Evolutionary conservation across 1,139 yeast genomes (phyloP).

Genomic region (Blastobotrys apis): DNA sequence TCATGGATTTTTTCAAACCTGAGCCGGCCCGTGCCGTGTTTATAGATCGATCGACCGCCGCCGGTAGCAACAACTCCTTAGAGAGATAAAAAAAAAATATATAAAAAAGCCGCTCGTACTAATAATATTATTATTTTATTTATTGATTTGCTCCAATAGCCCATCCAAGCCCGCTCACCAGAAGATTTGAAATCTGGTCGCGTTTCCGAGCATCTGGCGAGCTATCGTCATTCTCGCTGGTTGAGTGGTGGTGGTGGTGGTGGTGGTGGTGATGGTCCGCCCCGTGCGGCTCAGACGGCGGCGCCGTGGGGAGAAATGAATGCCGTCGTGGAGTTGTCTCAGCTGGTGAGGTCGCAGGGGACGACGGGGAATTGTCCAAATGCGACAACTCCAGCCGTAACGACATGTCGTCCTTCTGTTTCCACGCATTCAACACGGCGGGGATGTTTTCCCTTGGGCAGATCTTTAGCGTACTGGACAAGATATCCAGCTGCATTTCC

Average conservation of each 20-base stretch:
- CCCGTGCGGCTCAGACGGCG: neutral
- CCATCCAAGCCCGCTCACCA: slow-evolving; percentile 62
- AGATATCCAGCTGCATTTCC: slow-evolving; percentile 43
- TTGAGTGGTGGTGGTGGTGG: too few species aligned
- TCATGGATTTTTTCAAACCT: neutral
- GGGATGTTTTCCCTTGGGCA: slow-evolving; percentile 35
- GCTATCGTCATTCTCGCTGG: too few species aligned
- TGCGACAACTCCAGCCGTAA: neutral
- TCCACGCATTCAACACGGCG: slow-evolving; percentile 35
- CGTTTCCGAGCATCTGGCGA: slow-evolving; percentile 33
- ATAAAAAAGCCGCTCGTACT: too few species aligned
- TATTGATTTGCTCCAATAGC: slow-evolving; percentile 53
- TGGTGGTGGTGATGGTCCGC: too few species aligned
- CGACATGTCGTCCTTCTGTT: slow-evolving; percentile 24
- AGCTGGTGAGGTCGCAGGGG: neutral
- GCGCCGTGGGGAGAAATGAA: neutral
- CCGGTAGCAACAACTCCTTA: too few species aligned
- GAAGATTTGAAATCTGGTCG: slow-evolving; percentile 48
- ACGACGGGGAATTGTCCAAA: neutral
- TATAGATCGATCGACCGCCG: neutral
- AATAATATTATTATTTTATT: too few species aligned
- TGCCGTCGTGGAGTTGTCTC: neutral
- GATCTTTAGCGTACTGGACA: slow-evolving; percentile 41
- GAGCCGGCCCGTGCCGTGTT: neutral
- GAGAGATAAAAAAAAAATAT: too few species aligned